A percentile compares a stretch with the other conserved stretches of the same genome.
Evolutionary conservation across 1,139 yeast species (phyloP).

Genomic region (Taphrina sp.): DNA sequence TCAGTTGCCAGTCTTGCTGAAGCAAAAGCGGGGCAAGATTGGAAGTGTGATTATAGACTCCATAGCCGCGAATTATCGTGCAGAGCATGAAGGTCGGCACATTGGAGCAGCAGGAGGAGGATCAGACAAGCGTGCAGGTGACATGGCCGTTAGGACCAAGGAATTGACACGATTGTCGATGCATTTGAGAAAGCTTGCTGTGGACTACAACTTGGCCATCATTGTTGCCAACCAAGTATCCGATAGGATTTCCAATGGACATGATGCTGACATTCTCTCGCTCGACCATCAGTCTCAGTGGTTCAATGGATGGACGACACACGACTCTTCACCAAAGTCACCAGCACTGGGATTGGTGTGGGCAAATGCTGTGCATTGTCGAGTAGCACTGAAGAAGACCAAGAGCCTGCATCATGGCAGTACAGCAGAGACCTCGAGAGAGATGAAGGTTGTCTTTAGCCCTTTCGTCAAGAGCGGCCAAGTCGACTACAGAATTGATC

Average conservation of each 20-base stretch:
- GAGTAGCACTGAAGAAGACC: constrained; percentile 23
- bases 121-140: constrained; percentile 34
- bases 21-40: constrained; percentile 45
- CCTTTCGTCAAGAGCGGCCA: constrained; percentile 8
- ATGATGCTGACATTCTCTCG: constrained; percentile 48
- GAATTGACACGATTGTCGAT: constrained; percentile 49
- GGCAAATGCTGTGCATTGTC: constrained; percentile 33
- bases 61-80: constrained; percentile 78
- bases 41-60: constrained; percentile 71
- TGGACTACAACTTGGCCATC: constrained; percentile 55
- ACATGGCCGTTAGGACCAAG: constrained; percentile 44
- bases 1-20: constrained; percentile 61
- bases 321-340: constrained; percentile 24
- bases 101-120: background rate
- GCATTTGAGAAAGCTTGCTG: constrained; percentile 55
- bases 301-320: constrained; percentile 64
- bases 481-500: constrained; percentile 2
- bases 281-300: constrained; percentile 71
- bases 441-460: constrained; percentile 14
- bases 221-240: constrained; percentile 76
- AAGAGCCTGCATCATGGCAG: background rate
- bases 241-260: constrained; percentile 35
- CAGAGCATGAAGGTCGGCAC: constrained; percentile 50
- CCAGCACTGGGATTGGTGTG: constrained; percentile 36
- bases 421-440: background rate